Evolutionary conservation across 1,139 yeast genomes (phyloP), one percentile per base, ranked within the genome.

Genomic region (Dujonia santamariae): DNA sequence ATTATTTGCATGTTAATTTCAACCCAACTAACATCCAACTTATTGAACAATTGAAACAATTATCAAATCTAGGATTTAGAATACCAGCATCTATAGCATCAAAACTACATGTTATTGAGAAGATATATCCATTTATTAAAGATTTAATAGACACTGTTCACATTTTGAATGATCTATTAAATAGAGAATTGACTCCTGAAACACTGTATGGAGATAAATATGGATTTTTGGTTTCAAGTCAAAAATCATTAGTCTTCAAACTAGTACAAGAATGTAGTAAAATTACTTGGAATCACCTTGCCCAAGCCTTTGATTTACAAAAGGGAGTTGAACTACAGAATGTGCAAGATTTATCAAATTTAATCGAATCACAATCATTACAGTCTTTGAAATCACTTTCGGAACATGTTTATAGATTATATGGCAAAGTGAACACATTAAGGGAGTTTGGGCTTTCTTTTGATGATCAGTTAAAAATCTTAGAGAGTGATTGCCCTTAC

Each of bases 101-200:
- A 56, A 42, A 69, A 55, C 38, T 72, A 74, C 28, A 67, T 63
- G 50, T 72, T 54, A 39, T 75, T 61, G 30, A 67, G 36, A 62
- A 68, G 21, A 52, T 83, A 0, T 71, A 77, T 32, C 88, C 90
- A 0, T 69, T 74, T 40, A 81, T 86, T 0, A 62, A 70, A 1
- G 67, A 72, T 11, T 48, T 86, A 11, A 54, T 59, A 7, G 94
- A 85, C 41, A 56, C 52, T 30, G 29, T 67, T 4, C 32, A 35
- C 2, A 40, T 54, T 4, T 45, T 67, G 13, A 51, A 79, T 14
- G 53, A 59, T 7, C 41, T 56, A 3, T 45, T 63, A 27, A 37
- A 41, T 4, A 22, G 30, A 4, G 56, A 51, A n/a, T 42, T 56
- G 15, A 26, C 31, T 1, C n/a, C n/a, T n/a, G 33, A 44, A 1